Evolutionary conservation across 2,329 filamentous ascomycete genomes (phyloP), one percentile per base, ranked within the genome.

Genomic region (Colletotrichum tropicicola): DNA sequence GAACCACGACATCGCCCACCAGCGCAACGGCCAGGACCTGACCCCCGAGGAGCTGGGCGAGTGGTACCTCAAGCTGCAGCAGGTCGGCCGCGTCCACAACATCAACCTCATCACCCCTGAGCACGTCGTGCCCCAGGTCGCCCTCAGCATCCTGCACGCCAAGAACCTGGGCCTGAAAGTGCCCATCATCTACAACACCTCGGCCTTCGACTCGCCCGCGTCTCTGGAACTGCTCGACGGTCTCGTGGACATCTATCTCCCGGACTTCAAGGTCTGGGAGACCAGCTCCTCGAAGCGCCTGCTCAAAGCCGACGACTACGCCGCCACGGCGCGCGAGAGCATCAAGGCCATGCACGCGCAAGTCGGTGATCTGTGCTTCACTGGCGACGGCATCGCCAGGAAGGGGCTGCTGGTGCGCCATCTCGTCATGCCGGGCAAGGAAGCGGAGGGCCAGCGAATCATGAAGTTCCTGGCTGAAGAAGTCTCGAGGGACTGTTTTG

Each of bases 21-120:
- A 92, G 75, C 86, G 88, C n/a, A 93, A 93, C 47, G 92, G 93
- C 1, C 91, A 93, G 77, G 90, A 94, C 69, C 79, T 96, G 28
- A 91, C 89, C 0, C 91, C 92, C 0, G 91, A 94, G 74, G 87
- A 94, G 73, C 84, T 97, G 5, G 93, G 86, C 5, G 89, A 91
- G 56, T 96, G 93, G 93, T 94, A 91, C 77, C 71, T 96, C 61
- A 96, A 96, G 78, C 80, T 97, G 44, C 92, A 96, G 74, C 84
- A 92, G 27, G 85, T 92, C 3, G 93, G 92, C n/a, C 80, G 84
- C 8, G 91, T 93, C n/a, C 92, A 97, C 80, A 96, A 96, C 74
- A 94, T 97, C 82, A 96, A 97, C 75, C 87, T 95, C 21, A 87
- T 97, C 62, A 97, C 92, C 0, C 92, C 93, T 0, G 93, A 97